Conservation (phyloP, 306 rosid species). For the Biancaea sappan region DNA sequence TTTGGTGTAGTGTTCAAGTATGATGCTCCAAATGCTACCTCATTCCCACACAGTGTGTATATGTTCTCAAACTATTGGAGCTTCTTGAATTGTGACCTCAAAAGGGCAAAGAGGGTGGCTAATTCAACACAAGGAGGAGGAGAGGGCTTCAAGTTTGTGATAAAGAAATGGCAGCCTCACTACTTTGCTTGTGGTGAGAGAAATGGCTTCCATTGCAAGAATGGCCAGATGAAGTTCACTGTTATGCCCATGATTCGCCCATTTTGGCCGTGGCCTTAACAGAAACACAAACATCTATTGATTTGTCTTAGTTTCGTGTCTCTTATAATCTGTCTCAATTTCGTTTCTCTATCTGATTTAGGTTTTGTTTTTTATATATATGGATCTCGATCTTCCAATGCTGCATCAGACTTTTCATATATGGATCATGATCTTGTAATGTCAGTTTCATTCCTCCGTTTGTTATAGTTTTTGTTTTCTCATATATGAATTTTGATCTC, state of each 20-base stretch:
- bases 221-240: constrained; percentile 69
- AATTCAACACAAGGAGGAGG: constrained; percentile 54
- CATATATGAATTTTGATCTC: too few species aligned
- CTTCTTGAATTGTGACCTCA: constrained; percentile 60
- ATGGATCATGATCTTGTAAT: too few species aligned
- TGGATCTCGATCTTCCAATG: too few species aligned
- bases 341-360: too few species aligned
- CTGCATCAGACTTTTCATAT: too few species aligned
- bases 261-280: constrained; percentile 39
- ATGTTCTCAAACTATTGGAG: constrained; percentile 46
- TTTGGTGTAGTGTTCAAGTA: constrained; percentile 71
- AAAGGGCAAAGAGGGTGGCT: constrained; percentile 43
- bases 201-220: constrained; percentile 61
- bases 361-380: too few species aligned
- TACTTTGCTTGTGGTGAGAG: constrained; percentile 68
- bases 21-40: constrained; percentile 51
- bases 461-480: too few species aligned
- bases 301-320: too few species aligned
- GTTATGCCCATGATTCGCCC: constrained; percentile 52
- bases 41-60: constrained; percentile 65
- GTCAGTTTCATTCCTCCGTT: too few species aligned
- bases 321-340: too few species aligned
- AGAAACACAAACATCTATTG: too few species aligned
- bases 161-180: constrained; percentile 57
- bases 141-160: constrained; percentile 56